Evolutionary conservation across 2,329 filamentous ascomycete species (phyloP), one percentile per base, ranked within the genome.

Genomic region (Cercospora brassicicola): DNA sequence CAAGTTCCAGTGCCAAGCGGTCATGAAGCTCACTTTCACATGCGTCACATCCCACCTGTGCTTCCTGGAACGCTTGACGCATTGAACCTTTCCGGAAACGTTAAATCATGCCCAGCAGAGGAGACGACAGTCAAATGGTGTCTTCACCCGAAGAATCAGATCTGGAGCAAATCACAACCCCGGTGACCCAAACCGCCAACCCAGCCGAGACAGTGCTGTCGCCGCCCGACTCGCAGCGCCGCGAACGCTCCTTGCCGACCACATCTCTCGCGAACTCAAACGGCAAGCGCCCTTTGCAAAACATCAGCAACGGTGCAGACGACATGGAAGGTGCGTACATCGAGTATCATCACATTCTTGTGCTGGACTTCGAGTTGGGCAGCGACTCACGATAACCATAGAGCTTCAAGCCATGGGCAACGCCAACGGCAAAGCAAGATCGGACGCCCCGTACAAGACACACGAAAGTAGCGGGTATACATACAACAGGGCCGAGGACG

Each of bases 81-180:
- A 55, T 55, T 55, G 23, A 55, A 28, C 23, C 23, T 55, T 28
- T 55, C 23, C 23, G 48, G 11, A n/a, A 55, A 55, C 42, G 15
- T 59, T 55, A 61, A 48, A 68, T n/a, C 79, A 82, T 82, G 72
- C 68, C 69, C 68, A 73, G 65, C 26, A 85, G 74, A 72, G 85
- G 87, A 76, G 84, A 84, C 55, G 85, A 87, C 79, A 86, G 83
- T 31, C 84, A 83, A 68, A 87, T 87, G 86, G 81, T 83, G 69
- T 85, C 83, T 55, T 65, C 64, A 23, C 64, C 64, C 30, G 64
- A 65, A 36, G 64, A 65, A n/a, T 65, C 61, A 36, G 53, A 57
- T 33, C 53, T 63, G 39, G 78, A 78, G 48, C 77, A 79, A 59
- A 76, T 69, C 81, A 56, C 81, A 79, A 66, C 85, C 81, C 45